Base-by-base conservation (phyloP, 306 rosid genomes). In the Ochetophila trinervis region DNA sequence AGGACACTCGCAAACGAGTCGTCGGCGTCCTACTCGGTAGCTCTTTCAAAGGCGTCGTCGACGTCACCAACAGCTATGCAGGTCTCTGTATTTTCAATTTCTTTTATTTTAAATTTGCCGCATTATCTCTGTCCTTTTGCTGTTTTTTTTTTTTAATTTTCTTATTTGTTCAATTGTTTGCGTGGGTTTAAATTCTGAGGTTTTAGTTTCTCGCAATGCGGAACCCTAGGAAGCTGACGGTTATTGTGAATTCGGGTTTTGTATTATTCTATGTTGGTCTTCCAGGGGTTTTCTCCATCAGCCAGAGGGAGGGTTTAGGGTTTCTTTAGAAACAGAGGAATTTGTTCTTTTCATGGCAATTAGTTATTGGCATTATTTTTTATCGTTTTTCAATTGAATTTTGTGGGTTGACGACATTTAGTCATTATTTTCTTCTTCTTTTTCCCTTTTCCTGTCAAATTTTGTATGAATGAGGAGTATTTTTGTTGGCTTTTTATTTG, bases 11-110 rank as follows among this genome's bases (percentile, higher is more conserved):
- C 57, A 87, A 86, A 51, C 90, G 96, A 50, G 97, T 91, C 48
- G 90, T 88, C 37, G 95, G 97, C 15, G 95, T 91, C 14, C 72
- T 91, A 34, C 96, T 91, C 48, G 96, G 96, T 32, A 80, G 87
- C 67, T 59, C 96, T 21, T 83, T 81, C 78, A 86, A 74, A 67
- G 96, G 97, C 80, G 84, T 86, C 60, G 97, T 88, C 24, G 97
- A 91, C 16, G 91, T 91, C 70, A 68, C 90, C 83, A 91, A 87
- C 67, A 83, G 95, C 76, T 91, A 91, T 73, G 97, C 97, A 12
- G 97, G 96, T 91, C 63, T 42, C 51, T 60, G 32, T 19, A 20
- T 12, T 18, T 19, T 59, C 68, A 22, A 14, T 5, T 0, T 34
- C 17, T 32, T 47, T 73, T 16, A 16, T 1, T 49, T 5, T 5